Conservation (phyloP, 495 filamentous ascomycete species). For the Lichenothelia convexa region DNA sequence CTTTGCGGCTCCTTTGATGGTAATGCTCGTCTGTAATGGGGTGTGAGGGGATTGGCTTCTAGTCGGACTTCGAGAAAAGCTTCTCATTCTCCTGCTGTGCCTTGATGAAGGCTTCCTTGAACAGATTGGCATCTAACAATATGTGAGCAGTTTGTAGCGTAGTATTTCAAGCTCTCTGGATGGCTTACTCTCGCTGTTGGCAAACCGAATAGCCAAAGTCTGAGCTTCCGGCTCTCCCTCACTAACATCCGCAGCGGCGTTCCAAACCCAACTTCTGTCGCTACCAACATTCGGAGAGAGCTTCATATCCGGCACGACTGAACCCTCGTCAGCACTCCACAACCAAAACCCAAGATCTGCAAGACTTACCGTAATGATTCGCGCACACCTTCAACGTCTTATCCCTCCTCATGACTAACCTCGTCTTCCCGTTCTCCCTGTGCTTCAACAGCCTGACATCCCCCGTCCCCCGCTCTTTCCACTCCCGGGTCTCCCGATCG, state of each 20-base stretch:
- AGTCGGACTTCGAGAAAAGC: conserved; percentile 32
- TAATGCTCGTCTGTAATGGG: too few species aligned
- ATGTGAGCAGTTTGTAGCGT: too few species aligned
- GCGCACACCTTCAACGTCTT: conserved; percentile 99
- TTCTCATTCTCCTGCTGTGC: conserved; percentile 93
- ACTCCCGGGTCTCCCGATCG: conserved; percentile 72
- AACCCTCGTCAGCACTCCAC: background rate
- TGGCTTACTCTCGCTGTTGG: conserved; percentile 89
- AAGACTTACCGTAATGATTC: conserved; percentile 97
- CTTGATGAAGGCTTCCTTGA: conserved; percentile 97
- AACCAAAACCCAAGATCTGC: background rate
- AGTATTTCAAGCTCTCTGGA: too few species aligned
- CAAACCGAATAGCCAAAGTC: conserved; percentile 93
- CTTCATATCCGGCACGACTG: conserved; percentile 98
- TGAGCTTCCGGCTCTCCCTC: conserved; percentile 94
- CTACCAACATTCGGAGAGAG: conserved; percentile 92
- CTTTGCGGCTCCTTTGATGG: too few species aligned
- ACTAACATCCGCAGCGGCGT: conserved; percentile 89
- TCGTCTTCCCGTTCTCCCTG: conserved; percentile 93
- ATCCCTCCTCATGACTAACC: conserved; percentile 95
- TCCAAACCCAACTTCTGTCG: conserved; percentile 99
- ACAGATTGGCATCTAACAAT: conserved; percentile 90
- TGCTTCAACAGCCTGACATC: conserved; percentile 95
- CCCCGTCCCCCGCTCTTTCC: conserved; percentile 98
- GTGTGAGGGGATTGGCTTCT: too few species aligned